Conservation (phyloP, 1,284 basidiomycete species). For the Rhodotorula glutinis region DNA sequence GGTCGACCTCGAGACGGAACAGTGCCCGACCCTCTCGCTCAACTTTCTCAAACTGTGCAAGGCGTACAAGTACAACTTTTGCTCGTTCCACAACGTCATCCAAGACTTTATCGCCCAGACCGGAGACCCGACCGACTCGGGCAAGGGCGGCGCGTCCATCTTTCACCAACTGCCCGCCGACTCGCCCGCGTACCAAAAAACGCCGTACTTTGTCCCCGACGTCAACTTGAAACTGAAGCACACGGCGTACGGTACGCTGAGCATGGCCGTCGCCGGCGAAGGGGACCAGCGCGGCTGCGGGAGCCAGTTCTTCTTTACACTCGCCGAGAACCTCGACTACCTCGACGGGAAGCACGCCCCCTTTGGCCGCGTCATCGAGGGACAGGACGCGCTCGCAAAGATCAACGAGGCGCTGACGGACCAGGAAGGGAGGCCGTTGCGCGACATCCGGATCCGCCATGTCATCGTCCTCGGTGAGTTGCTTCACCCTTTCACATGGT, state of each 20-base stretch:
- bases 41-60: constrained; percentile 98
- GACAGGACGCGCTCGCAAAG: constrained; percentile 85
- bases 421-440: constrained; percentile 80
- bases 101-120: constrained; percentile 94
- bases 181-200: constrained; percentile 38
- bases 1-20: constrained; percentile 78
- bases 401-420: constrained; percentile 88
- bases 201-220: constrained; percentile 76
- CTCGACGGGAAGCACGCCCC: constrained; percentile 93
- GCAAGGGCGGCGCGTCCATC: constrained; percentile 79
- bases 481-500: no score
- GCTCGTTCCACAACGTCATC: constrained; percentile 96
- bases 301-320: constrained; percentile 93
- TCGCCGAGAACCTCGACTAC: constrained; percentile 82
- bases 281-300: constrained; percentile 76
- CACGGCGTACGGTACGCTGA: constrained; percentile 78
- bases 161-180: constrained; percentile 62
- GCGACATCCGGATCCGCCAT: constrained; percentile 89
- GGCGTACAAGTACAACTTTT: constrained; percentile 91
- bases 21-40: constrained; percentile 81
- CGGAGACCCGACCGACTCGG: constrained; percentile 92
- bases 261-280: constrained; percentile 84
- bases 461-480: constrained; percentile 79
- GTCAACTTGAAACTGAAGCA: constrained; percentile 70
- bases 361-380: constrained; percentile 93